Base-by-base conservation (phyloP, 2,329 filamentous ascomycete species). In the Calonectria honghensis region DNA sequence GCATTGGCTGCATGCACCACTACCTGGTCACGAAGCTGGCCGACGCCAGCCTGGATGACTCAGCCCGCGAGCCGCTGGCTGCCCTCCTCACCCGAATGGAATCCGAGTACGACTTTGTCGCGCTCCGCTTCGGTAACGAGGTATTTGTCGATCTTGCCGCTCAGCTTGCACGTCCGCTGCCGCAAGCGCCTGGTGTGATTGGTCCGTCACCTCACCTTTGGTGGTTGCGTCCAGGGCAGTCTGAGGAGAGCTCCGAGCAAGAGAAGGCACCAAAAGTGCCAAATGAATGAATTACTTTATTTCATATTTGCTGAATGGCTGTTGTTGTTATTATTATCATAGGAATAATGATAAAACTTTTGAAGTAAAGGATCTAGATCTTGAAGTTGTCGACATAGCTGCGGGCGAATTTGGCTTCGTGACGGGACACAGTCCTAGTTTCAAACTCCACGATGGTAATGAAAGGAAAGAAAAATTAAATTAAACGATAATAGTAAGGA, bases 111-210 rank as follows among this genome's bases (percentile, higher is more conserved):
- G 57, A 63, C 27, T 63, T 63, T 20, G 57, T 41, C 14, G 57
- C 37, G 14, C 57, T 63, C 57, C 57, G 57, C 16, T 63, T 63
- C 14, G 57, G 57, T 3, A 63, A 63, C 57, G 57, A 63, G 24
- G 57, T 63, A 7, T 63, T 63, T 29, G n/a, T 63, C 24, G 57
- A 63, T 13, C 37, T 63, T n/a, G n/a, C 24, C 4, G 35, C 37
- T 7, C 7, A 41, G 41, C 24, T 63, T 24, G 16, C 35, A 6
- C 6, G 24, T 14, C 24, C 57, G 24, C 35, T 41, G 1, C 57
- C 57, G 13, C 37, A 29, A 16, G 35, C 57, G 35, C 57, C 14
- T 4, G 24, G 14, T 11, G 35, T 63, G 14, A 18, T 41, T 63
- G 57, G 57, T 41, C 35, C 57, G 31, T 63, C 57, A 2, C 35